These are phyloP conservation scores for Epithemia pelagica DNA, from an alignment of 108 stramenopile genomes.

Conservation along the genomic window DNA sequence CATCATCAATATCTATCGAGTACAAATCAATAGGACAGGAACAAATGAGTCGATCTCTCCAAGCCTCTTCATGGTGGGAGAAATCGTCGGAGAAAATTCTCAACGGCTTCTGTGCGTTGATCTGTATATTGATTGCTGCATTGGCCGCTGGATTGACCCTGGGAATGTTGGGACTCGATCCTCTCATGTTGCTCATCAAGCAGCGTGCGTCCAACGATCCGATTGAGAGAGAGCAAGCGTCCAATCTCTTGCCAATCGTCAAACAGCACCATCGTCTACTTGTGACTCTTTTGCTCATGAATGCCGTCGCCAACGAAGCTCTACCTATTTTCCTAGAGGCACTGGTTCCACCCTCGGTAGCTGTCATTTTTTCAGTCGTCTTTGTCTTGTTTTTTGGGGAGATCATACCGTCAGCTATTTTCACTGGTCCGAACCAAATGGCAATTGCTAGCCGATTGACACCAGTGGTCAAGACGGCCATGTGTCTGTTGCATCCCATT, in stretches of 20 bases:
- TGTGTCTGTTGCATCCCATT: slow-evolving; percentile 73
- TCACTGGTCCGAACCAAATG: slow-evolving; percentile 90
- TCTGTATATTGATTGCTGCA: slow-evolving; percentile 78
- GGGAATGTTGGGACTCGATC: slow-evolving; percentile 86
- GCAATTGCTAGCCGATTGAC: slow-evolving; percentile 65
- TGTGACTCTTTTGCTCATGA: slow-evolving; percentile 91
- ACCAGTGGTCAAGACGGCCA: slow-evolving; percentile 70
- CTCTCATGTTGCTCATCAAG: slow-evolving; percentile 76
- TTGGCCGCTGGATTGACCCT: slow-evolving; percentile 91
- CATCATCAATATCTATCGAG: too few species aligned
- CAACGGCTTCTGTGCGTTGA: too few species aligned
- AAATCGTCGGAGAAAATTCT: too few species aligned
- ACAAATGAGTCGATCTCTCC: too few species aligned
- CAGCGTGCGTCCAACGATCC: slow-evolving; percentile 32
- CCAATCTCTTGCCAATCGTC: slow-evolving; percentile 54
- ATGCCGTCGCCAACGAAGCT: slow-evolving; percentile 87
- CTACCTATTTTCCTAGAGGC: slow-evolving; percentile 92
- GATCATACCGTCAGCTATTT: slow-evolving; percentile 82
- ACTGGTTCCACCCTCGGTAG: slow-evolving; percentile 70
- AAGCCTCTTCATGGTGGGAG: too few species aligned
- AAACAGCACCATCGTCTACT: slow-evolving; percentile 85
- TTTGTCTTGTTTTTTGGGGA: slow-evolving; percentile 75
- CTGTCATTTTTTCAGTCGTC: slow-evolving; percentile 86
- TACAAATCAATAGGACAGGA: too few species aligned
- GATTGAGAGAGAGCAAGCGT: slow-evolving; percentile 44